Conservation (phyloP, 371 early-diverging fungal species). For the Lichtheimia ornata region DNA sequence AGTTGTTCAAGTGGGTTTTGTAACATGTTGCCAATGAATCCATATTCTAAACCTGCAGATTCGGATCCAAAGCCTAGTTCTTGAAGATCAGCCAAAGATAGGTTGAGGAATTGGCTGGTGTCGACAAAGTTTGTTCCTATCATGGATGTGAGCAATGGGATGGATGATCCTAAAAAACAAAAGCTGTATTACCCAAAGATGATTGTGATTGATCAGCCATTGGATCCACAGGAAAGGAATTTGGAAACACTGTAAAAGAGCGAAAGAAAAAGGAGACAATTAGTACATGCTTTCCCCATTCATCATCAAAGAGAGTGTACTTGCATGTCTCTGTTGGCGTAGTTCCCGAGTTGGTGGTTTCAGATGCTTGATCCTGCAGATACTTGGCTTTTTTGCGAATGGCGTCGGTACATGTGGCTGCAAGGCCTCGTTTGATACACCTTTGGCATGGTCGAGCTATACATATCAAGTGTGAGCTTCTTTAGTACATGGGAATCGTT, state of each 20-base stretch:
- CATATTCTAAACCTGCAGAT: conserved; percentile 46
- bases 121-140: conserved; percentile 14
- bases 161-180: not conserved
- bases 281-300: not conserved
- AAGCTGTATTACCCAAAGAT: not conserved
- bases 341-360: not conserved
- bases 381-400: conserved; percentile 84
- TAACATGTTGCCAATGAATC: conserved; percentile 43
- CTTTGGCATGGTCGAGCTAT: conserved; percentile 82
- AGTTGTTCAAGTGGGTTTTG: conserved; percentile 27
- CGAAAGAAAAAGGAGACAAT: not conserved
- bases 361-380: conserved; percentile 50
- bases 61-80: conserved; percentile 40
- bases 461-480: not conserved
- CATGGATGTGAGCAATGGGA: not conserved
- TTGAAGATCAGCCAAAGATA: conserved; percentile 34
- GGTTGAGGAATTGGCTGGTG: conserved; percentile 24
- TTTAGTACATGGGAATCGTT: not conserved
- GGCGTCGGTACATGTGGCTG: conserved; percentile 76
- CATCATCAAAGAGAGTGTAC: not conserved
- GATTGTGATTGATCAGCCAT: conserved; percentile 6
- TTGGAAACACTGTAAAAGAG: conserved; percentile 4
- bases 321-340: conserved; percentile 1
- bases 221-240: conserved; percentile 4
- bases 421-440: conserved; percentile 78